A percentile compares a stretch with the other conserved stretches of the same genome.
Conservation (phyloP, 2,329 filamentous ascomycete species). For the Stagonosporopsis chrysanthemi region DNA sequence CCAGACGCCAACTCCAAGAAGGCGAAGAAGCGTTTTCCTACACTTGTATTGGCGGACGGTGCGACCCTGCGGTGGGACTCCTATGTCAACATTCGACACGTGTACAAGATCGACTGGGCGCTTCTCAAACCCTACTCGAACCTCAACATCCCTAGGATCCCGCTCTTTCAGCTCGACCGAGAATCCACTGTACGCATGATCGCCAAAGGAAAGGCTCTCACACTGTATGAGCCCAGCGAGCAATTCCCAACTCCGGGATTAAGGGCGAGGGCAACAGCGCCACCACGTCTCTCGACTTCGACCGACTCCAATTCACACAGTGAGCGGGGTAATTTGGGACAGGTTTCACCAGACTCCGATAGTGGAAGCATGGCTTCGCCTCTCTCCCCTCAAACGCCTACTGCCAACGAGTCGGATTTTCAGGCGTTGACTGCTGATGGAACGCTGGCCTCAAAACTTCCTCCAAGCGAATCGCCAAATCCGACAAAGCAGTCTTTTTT, state of each 20-base stretch:
- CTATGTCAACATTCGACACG: constrained; percentile 45
- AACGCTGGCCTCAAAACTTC: background rate
- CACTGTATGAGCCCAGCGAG: constrained; percentile 36
- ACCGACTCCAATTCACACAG: background rate
- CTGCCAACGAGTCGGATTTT: constrained; percentile 14
- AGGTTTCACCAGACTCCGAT: constrained; percentile 4
- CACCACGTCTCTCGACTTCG: constrained; percentile 10
- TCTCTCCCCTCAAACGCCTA: background rate
- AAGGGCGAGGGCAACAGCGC: background rate
- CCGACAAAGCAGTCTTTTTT: constrained; percentile 4
- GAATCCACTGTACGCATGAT: constrained; percentile 38
- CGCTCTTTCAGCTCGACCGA: constrained; percentile 32
- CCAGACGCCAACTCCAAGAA: constrained; percentile 44
- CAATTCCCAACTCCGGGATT: constrained; percentile 24
- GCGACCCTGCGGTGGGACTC: constrained; percentile 41
- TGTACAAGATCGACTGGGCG: constrained; percentile 45
- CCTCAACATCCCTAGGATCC: constrained; percentile 27
- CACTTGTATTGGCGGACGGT: constrained; percentile 32
- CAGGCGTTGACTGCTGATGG: background rate
- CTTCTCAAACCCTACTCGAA: constrained; percentile 38
- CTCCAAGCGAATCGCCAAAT: constrained; percentile 17
- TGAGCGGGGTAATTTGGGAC: background rate
- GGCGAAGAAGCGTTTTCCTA: constrained; percentile 41
- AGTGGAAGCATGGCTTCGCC: background rate
- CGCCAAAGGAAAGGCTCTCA: constrained; percentile 37